Evolutionary conservation across 495 filamentous ascomycete genomes (phyloP), one percentile per base, ranked within the genome.

Genomic region (Melanomma pulvis-pyrius): DNA sequence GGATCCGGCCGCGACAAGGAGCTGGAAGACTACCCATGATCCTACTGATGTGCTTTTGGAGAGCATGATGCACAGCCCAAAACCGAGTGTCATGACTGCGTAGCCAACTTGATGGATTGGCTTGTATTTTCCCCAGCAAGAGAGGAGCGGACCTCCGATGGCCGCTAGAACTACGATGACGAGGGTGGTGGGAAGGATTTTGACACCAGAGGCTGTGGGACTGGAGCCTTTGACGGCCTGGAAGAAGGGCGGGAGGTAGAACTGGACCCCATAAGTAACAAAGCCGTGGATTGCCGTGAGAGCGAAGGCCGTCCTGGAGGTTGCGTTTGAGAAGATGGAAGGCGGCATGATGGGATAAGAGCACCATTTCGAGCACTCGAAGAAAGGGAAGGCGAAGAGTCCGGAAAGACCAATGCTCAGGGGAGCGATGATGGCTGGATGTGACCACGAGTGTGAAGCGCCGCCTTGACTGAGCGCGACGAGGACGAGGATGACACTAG

Each of bases 201-300:
- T 77, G 13, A 90, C 74, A 3, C 88, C 87, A 1, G 86, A 77
- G 4, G 84, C 62, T 3, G 82, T 82, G 0, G 84, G 78, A 0
- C 78, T 74, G 36, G 80, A 78, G 54, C 76, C 80, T 59, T 83
- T 82, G 30, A 88, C 80, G 5, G 84, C 81, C 56, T 85, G 76
- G 69, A 88, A 87, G 74, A 87, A 92, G n/a, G 90, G 77, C 0
- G 87, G 81, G 32, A 87, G 75, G 57, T 82, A 88, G 68, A 89
- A 88, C 0, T 91, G 65, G 0, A 87, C 67, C 63, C 52, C 81
- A 79, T 76, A 82, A 28, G 76, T 71, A 17, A 85, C 71, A 7
- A 86, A 74, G 71, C 71, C 85, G 72, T 82, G 86, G 69, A 81
- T 78, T 24, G 76, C 76, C 0, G 80, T 83, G 1, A 76, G 79